phyloP scores from a whole-genome alignment of 805 yeast species.

The Saccharomycopsis babjevae region DNA sequence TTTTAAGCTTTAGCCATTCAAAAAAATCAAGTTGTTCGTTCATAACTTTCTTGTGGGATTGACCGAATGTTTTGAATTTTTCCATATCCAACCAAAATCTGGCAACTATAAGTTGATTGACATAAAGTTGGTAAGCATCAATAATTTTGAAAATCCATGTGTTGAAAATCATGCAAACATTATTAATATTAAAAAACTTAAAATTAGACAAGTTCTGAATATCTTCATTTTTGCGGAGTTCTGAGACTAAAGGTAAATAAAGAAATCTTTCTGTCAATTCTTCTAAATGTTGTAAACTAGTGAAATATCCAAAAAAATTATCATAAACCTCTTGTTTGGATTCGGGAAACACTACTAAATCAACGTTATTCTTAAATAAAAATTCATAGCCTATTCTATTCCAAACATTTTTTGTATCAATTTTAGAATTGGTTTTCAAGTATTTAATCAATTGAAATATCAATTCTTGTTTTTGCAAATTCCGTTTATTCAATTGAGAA shows the following conservation, averaged over 20 bases:
- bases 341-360: conserved; percentile 16
- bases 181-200: conserved; percentile 13
- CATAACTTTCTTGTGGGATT: neutral
- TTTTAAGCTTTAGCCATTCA: conserved; percentile 16
- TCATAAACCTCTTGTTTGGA: conserved; percentile 18
- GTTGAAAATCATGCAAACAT: conserved; percentile 15
- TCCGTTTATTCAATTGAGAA: conserved; percentile 2
- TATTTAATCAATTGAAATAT: conserved; percentile 14
- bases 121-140: conserved; percentile 16
- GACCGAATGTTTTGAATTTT: conserved; percentile 8
- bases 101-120: conserved; percentile 18
- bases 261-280: conserved; percentile 14
- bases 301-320: conserved; percentile 18
- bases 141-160: conserved; percentile 18
- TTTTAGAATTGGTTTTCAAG: conserved; percentile 10
- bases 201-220: neutral
- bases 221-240: conserved; percentile 9
- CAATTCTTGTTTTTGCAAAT: conserved; percentile 17
- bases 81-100: conserved; percentile 19
- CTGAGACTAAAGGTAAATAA: conserved; percentile 12
- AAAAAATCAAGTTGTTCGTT: conserved; percentile 10
- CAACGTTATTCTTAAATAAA: conserved; percentile 11
- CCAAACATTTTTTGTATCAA: conserved; percentile 17
- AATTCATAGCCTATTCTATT: conserved; percentile 18
- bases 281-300: conserved; percentile 15